phyloP scores from a whole-genome alignment of 257 asterid species.

The Solanum arcanum region DNA sequence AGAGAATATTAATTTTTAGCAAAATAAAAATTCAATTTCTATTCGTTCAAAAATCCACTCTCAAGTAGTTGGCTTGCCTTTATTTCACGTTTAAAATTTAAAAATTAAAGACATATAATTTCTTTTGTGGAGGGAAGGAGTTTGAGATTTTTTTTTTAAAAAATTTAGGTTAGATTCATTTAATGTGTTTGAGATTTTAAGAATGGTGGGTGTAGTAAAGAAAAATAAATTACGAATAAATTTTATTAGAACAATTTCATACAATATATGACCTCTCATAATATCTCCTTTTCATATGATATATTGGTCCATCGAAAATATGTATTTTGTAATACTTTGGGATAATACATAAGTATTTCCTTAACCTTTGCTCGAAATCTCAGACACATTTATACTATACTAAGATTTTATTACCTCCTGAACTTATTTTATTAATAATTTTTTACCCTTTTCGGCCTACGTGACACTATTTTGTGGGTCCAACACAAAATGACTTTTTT shows the following conservation, averaged over 20 bases:
- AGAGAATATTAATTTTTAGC: neutral
- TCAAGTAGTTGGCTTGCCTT: neutral
- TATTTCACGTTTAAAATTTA: neutral
- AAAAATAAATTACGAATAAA: no score
- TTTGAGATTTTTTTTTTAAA: no score
- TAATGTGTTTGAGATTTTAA: neutral
- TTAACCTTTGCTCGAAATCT: no score
- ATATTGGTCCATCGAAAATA: neutral
- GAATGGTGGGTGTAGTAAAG: neutral
- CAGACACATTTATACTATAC: no score
- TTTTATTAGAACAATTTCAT: no score
- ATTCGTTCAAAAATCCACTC: neutral
- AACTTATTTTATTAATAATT: no score
- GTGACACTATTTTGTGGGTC: no score
- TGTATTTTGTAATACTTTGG: neutral
- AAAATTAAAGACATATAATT: neutral
- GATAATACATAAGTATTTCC: fast-evolving
- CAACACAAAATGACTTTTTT: no score
- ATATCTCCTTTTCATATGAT: neutral
- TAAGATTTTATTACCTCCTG: no score
- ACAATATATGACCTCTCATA: neutral
- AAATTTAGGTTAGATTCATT: neutral
- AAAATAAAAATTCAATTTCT: neutral
- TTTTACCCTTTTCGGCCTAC: no score
- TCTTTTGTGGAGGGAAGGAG: neutral